These are phyloP conservation scores for Penicillium expansum DNA, from an alignment of 2,329 filamentous ascomycete species.

Conservation along the genomic window DNA sequence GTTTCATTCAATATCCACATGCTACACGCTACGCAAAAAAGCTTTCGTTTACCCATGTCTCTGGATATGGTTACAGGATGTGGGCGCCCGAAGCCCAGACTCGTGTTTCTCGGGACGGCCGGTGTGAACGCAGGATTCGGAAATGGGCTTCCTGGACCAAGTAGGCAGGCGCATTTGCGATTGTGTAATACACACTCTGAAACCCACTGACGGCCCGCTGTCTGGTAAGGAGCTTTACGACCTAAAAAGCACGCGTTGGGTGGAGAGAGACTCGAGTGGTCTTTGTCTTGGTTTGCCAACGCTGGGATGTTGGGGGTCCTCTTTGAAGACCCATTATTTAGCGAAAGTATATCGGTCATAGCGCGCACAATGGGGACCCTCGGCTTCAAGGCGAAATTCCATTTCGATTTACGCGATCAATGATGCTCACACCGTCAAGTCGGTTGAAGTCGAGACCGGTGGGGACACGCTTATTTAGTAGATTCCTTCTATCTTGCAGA, in stretches of 20 bases:
- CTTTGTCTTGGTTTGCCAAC: constrained; percentile 13
- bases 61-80: constrained; percentile 1
- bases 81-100: constrained; percentile 4
- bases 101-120: constrained; percentile 8
- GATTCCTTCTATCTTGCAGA: constrained; percentile 3
- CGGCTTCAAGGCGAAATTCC: not conserved
- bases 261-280: constrained; percentile 13
- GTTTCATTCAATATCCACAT: not conserved
- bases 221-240: constrained; percentile 5
- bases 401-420: constrained; percentile 1
- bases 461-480: constrained; percentile 1
- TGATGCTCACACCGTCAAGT: constrained; percentile 3
- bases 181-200: constrained; percentile 1
- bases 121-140: constrained; percentile 2
- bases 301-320: constrained; percentile 11
- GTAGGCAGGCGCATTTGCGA: constrained; percentile 7
- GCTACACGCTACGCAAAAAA: constrained; percentile 1
- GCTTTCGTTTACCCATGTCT: constrained; percentile 5
- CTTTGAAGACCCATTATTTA: constrained; percentile 19
- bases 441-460: constrained; percentile 5
- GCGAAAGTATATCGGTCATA: constrained; percentile 23
- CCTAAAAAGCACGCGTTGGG: constrained; percentile 8
- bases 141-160: constrained; percentile 1
- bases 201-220: constrained; percentile 1
- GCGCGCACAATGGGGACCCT: constrained; percentile 20